phyloP scores from a whole-genome alignment of 2,329 filamentous ascomycete species.

The Diplodia sapinea region DNA sequence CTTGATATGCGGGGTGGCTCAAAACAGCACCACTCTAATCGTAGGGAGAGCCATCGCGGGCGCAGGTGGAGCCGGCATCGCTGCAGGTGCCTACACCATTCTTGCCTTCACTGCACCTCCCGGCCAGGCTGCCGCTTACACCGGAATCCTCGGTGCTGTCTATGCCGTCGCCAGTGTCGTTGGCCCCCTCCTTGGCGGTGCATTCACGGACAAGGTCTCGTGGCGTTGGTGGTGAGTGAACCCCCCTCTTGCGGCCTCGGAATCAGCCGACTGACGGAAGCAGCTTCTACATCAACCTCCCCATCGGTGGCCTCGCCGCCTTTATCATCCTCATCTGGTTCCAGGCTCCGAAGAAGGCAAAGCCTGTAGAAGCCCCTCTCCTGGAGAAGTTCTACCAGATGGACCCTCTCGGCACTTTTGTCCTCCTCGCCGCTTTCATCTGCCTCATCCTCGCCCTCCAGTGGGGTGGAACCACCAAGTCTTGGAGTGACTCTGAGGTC shows the following conservation, averaged over 20 bases:
- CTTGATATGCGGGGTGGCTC: slow-evolving; percentile 56
- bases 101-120: slow-evolving; percentile 53
- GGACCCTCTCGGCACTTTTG: slow-evolving; percentile 51
- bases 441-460: slow-evolving; percentile 56
- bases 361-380: slow-evolving; percentile 36
- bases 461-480: slow-evolving; percentile 47
- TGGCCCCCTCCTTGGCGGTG: slow-evolving; percentile 53
- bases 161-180: slow-evolving; percentile 47
- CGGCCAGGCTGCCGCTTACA: slow-evolving; percentile 47
- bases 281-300: slow-evolving; percentile 54
- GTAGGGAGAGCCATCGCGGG: slow-evolving; percentile 51
- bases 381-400: slow-evolving; percentile 52
- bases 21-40: slow-evolving; percentile 47
- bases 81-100: slow-evolving; percentile 48
- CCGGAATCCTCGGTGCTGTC: slow-evolving; percentile 46
- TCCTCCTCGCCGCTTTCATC: slow-evolving; percentile 49
- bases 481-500: slow-evolving; percentile 46
- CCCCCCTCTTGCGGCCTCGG: not conserved
- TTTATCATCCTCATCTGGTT: slow-evolving; percentile 50
- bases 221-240: slow-evolving; percentile 47
- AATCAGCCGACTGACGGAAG: not conserved
- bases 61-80: slow-evolving; percentile 49
- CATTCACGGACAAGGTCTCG: slow-evolving; percentile 49
- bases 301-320: slow-evolving; percentile 51
- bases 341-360: slow-evolving; percentile 41